Evolutionary conservation across 2,329 filamentous ascomycete genomes (phyloP), one percentile per base, ranked within the genome.

Genomic region (Talaromyces sp.): DNA sequence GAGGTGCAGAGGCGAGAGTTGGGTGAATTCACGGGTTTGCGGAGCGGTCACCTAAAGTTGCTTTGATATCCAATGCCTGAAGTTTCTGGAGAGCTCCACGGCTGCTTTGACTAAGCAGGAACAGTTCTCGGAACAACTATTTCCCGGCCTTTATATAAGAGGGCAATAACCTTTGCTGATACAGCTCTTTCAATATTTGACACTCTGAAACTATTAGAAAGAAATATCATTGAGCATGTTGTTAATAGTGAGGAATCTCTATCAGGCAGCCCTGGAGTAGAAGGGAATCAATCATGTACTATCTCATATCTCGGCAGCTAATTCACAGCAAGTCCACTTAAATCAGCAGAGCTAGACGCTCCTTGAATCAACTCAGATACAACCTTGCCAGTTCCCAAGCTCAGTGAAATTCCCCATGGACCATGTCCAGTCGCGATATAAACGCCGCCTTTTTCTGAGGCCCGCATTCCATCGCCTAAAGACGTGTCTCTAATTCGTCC

Each of bases 391-490:
- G 87, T 91, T 1, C 88, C 89, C 27, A 90, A 71, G 14, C 78
- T 77, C 64, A 85, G 65, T 43, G 78, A 81, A 22, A 88, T 88
- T 0, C 88, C 89, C 89, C 89, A 92, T 0, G 88, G 86, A 0
- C 88, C 89, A 75, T 92, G 89, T 0, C 89, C 89, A 3, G 86
- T 79, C 1, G 86, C 85, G 33, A 91, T 69, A 66, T 83, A 92
- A 0, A 93, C 85, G 3, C 88, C 88, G 2, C 86, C 56, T 59
- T 69, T 20, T 3, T 45, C 30, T 19, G 10, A 22, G 4, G 55
- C 45, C 49, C 50, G 62, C 29, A 87, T 83, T 1, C 84, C 76
- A 72, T 11, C 65, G 1, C 84, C 85, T 3, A 90, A 76, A 39
- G 78, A 75, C 11, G 71, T 66, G 58, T 89, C 84, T 1, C 76